Evolutionary conservation across 208 protist species (phyloP), one percentile per base, ranked within the genome.

Genomic region (Borovskyia barvae): DNA sequence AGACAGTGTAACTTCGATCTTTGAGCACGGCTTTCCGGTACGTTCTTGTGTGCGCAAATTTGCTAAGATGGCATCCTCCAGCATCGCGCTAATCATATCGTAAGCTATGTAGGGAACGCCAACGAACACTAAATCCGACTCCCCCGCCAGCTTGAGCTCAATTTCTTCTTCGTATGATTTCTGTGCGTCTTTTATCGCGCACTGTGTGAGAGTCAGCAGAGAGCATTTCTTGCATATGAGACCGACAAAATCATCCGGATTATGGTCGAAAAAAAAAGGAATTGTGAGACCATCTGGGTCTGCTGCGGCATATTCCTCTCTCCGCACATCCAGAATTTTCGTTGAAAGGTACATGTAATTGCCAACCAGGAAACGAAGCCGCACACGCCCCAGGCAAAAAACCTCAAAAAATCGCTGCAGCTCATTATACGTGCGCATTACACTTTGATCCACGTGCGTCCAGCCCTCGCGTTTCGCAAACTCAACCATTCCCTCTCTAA

Each of bases 311-410:
- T 72, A 76, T 17, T 57, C 37, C 8, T 68, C 60, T 17, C 43
- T 50, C 15, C 75, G 47, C 6, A 90, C 45, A 9, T 71, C 28
- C 0, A 90, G 62, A 55, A 90, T 82, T 42, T 80, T 66, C 11
- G 64, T 84, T 0, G 83, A 90, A 9, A 91, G 64, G 42, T 87
- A 81, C 66, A 91, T 70, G 52, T 87, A 91, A 45, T 91, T 87
- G 12, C 79, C 80, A 9, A 84, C 50, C 2, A 91, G 40, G 55
- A 91, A 86, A 17, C 84, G 80, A 5, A 91, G 55, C 14, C 62
- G 60, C 0, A 84, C 81, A 6, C 84, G 72, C 7, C 43, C 71
- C 2, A 65, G 72, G 68, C 77, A 85, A 45, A 91, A 87, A 1
- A 66, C 62, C 24, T 75, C 62, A 41, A 91, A 91, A 51, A 87